Evolutionary conservation across 2,329 filamentous ascomycete species (phyloP).

Genomic region (Trichoderma cornu-damae): DNA sequence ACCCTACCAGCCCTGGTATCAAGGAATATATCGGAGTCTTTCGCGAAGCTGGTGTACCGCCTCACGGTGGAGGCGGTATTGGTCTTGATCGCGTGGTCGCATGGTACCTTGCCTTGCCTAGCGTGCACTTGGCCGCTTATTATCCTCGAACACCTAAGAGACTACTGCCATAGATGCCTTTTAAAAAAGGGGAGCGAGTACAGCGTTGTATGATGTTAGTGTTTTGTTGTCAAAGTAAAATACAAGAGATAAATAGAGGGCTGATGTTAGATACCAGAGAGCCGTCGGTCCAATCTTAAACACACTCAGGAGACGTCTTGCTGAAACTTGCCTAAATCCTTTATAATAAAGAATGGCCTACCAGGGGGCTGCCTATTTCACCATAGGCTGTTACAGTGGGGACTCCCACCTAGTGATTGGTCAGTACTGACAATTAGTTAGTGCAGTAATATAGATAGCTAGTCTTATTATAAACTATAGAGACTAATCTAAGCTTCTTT

Average conservation of each 20-base stretch:
- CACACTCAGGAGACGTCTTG: no score
- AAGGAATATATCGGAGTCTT: constrained; percentile 88
- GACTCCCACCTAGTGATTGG: no score
- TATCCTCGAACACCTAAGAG: constrained; percentile 59
- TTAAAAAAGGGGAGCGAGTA: not conserved
- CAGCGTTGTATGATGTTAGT: not conserved
- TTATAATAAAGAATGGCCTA: no score
- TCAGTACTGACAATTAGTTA: no score
- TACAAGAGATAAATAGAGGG: not conserved
- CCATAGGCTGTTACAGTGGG: no score
- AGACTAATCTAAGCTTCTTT: no score
- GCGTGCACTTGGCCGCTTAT: constrained; percentile 53
- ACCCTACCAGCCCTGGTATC: constrained; percentile 68
- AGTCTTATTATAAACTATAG: no score
- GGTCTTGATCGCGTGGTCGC: constrained; percentile 64
- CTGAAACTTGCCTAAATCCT: no score
- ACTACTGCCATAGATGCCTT: constrained; percentile 42
- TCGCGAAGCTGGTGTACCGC: constrained; percentile 73
- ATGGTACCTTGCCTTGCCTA: constrained; percentile 56
- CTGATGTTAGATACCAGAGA: not conserved
- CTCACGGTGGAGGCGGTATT: constrained; percentile 47
- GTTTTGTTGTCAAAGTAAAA: not conserved
- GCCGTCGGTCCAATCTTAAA: no score
- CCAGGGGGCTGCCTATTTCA: no score
- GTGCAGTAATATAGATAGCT: no score